Evolutionary conservation across 164 flowering plant genomes (phyloP), one percentile per base, ranked within the genome.

Genomic region (Stephania cephalantha): DNA sequence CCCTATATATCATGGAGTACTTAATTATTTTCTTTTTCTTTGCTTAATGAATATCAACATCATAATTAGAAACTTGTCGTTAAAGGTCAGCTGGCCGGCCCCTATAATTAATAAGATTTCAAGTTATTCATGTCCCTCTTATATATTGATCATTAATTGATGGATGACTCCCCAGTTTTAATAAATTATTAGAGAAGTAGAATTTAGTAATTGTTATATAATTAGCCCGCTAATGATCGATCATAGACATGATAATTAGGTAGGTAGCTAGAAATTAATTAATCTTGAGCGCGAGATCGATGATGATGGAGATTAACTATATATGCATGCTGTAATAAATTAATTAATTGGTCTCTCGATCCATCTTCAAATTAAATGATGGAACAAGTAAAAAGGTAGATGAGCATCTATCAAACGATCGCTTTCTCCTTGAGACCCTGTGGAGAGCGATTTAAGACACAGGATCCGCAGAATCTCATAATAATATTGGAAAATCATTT

Each of bases 361-460:
- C 13, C 5, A 48, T 48, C 53, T 15, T 50, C 55, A 7, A 9
- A 50, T 48, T 8, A 9, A 2, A 48, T 48, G 53, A 12, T 50
- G 11, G 11, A 50, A 50, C 15, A 11, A 11, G 15, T 50, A 15
- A 50, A 50, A 50, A 15, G 11, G 55, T 9, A 0, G 42, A 35
- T 35, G 3, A 35, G 42, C 42, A 35, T 35, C 42, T 2, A 35
- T 35, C 2, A 25, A 22, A 58, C 64, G 7, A 61, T n/a, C 29
- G 66, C 66, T 61, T 58, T 58, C 66, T 61, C 66, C 20, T 61
- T 61, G 66, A 20, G 66, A 61, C 66, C 5, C 25, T 61, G n/a
- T 5, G 20, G 66, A 61, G 6, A 61, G 66, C 25, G 9, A 61
- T 61, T n/a, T 15, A 61, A 61, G 20, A 61, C 22, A 61, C 25